Base-by-base conservation (phyloP, 176 grass and related monocot species). In the Juncus inflexus region DNA sequence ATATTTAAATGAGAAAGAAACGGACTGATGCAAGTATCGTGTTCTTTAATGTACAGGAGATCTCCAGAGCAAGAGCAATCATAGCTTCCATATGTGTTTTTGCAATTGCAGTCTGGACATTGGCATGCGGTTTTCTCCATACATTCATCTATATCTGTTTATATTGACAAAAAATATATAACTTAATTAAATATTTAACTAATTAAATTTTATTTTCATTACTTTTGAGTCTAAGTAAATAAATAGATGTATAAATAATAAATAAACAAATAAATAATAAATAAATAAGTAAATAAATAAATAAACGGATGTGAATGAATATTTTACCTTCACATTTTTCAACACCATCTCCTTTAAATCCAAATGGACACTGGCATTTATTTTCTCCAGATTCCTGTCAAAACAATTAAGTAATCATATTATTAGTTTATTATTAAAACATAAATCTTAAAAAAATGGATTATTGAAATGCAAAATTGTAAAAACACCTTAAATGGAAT, bases 41-140 rank as follows among this genome's bases (percentile, higher is more conserved):
- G 70, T 39, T 81, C 69, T 62, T 49, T 60, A 16, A 81, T 81
- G 69, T 81, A 74, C 62, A 81, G 66, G 6, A 69, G 55, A 37
- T 68, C 47, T 16, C 63, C 43, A 36, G 36, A 67, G 42, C 70
- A 81, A 9, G 45, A 66, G 63, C 70, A 74, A 16, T 66, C 78
- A 4, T 74, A 81, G 55, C 54, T 81, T 74, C 78, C 70, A 28
- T 58, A 81, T 12, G 77, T 80, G 57, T 80, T 66, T 74, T 80
- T 80, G 68, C 77, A 80, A 61, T 68, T 80, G 68, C 77, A 80
- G 58, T 74, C 68, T 37, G 51, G 52, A 61, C 77, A 80, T 45
- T 80, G 77, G 12, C 77, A 80, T 58, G 69, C 77, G 52, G 56
- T 73, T 40, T 80, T 80, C 50, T 80, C 69, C 53, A 67, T 80